Base-by-base conservation (phyloP, 257 asterid species). In the Schizonepeta tenuifolia region DNA sequence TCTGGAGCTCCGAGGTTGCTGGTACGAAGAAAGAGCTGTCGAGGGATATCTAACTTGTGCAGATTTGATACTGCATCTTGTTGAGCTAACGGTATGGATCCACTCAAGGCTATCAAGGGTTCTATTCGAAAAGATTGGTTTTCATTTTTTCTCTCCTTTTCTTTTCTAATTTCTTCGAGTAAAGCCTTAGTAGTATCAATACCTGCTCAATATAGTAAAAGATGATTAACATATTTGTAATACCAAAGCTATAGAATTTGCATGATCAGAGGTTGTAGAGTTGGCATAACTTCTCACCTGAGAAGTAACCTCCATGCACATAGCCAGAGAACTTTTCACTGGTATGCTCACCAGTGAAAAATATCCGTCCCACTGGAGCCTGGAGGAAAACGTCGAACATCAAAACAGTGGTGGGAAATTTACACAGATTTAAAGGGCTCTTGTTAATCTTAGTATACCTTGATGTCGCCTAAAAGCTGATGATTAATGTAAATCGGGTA, bases 271-370 rank as follows among this genome's bases (percentile, higher is more conserved):
- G 24, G 51, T 58, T 9, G 21, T 6, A 22, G 9, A 50, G 20
- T 26, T 38, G 2, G 28, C 21, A 6, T 54, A 3, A 59, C 44
- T 56, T 69, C 74, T 70, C 38, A 90, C 98, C 98, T 78, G 98
- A 88, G 69, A 93, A 90, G 81, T 93, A 91, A 50, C 91, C 97
- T 75, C 97, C 98, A 36, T 93, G 98, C 69, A 93, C 98, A 20
- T 87, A 93, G 77, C 96, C 98, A 41, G 78, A 91, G 58, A 91
- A 93, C 36, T 91, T 89, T 57, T 89, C 89, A 36, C 95, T 93
- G 5, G 98, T 93, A 70, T 93, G 97, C 64, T 93, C 98, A 13
- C 98, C 98, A 0, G 96, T 89, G 91, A 91, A 93, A 76, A 83
- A 89, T 66, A 93, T 73, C 31, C 94, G 83, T 51, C 98, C 98